Evolutionary conservation across 306 rosid genomes (phyloP).

Genomic region (Senna siamea): DNA sequence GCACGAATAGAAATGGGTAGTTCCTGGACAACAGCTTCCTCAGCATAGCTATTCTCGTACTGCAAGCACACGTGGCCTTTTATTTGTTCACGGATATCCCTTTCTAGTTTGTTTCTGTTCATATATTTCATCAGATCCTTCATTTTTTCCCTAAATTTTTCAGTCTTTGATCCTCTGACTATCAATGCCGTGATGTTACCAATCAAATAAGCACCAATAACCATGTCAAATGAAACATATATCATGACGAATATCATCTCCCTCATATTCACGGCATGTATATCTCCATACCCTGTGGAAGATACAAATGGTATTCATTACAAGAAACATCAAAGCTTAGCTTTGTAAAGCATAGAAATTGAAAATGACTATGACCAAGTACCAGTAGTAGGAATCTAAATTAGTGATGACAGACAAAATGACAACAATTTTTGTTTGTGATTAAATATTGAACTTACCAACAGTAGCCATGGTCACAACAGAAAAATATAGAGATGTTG

Average conservation of each 20-base stretch:
- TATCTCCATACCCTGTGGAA: slow-evolving; percentile 86
- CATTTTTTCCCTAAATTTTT: slow-evolving; percentile 88
- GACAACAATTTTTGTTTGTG: not conserved
- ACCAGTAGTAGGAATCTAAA: slow-evolving; percentile 4
- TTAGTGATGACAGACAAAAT: no score
- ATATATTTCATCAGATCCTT: slow-evolving; percentile 79
- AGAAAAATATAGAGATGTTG: slow-evolving; percentile 84
- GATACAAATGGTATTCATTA: not conserved
- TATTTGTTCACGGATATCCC: slow-evolving; percentile 84
- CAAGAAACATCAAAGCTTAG: slow-evolving; percentile 20
- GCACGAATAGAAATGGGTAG: slow-evolving; percentile 88
- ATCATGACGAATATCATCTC: slow-evolving; percentile 95
- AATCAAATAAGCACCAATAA: slow-evolving; percentile 94
- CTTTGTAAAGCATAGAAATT: slow-evolving; percentile 11
- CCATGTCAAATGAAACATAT: slow-evolving; percentile 89
- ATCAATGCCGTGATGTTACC: slow-evolving; percentile 98
- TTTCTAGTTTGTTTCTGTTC: slow-evolving; percentile 84
- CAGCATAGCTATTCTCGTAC: slow-evolving; percentile 88
- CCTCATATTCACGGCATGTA: slow-evolving; percentile 94
- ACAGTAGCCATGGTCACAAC: slow-evolving; percentile 95
- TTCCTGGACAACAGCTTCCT: slow-evolving; percentile 72
- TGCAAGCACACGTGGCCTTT: slow-evolving; percentile 89
- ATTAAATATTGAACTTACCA: slow-evolving; percentile 53
- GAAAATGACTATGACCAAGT: slow-evolving; percentile 1
- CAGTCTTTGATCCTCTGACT: slow-evolving; percentile 97